Evolutionary conservation across 1,284 basidiomycete genomes (phyloP), one percentile per base, ranked within the genome.

Genomic region (Boletellus deceptivus): DNA sequence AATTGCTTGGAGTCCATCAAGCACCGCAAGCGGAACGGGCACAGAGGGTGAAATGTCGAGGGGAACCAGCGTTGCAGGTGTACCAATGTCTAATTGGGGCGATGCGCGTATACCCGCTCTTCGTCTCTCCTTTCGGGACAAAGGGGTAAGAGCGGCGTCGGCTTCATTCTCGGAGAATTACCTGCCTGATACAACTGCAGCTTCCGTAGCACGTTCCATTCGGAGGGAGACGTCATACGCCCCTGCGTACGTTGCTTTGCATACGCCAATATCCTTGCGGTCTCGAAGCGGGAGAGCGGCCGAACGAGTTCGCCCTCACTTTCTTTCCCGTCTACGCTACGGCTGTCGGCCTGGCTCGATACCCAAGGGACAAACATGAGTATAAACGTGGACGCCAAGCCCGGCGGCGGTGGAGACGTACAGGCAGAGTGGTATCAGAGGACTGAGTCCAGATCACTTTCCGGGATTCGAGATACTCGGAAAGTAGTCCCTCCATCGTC

Each of bases 1-100:
- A 38, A 89, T 82, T 22, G 60, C 58, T 41, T 77, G 70, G 14
- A 91, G 73, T 0, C 75, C 77, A 37, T 82, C 72, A 35, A 86
- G 58, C 17, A 82, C 76, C 33, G 74, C 68, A 0, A 66, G 63
- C 45, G 77, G 75, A n/a, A 64, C 62, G 3, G 65, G 58, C 17
- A 53, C 56, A 24, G 63, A 48, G 6, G 58, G 52, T 22, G 59
- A 54, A 17, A 62, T 36, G 22, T 69, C 53, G 4, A 66, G 53
- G 3, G 59, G 43, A 34, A 52, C 52, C 31, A 63, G 25, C 8
- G 51, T 42, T 17, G 50, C 18, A 39, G 53, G 50, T 14, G 36
- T 27, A 36, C 37, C 34, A n/a, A 50, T 9, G 11, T 48, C 22
- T 3, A 42, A 13, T 18, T 25, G 43, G n/a, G 29, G 36, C 0